Evolutionary conservation across 192 early-diverging fungal species (phyloP), one percentile per base, ranked within the genome.

Genomic region (Gryganskiella cystojenkinii): DNA sequence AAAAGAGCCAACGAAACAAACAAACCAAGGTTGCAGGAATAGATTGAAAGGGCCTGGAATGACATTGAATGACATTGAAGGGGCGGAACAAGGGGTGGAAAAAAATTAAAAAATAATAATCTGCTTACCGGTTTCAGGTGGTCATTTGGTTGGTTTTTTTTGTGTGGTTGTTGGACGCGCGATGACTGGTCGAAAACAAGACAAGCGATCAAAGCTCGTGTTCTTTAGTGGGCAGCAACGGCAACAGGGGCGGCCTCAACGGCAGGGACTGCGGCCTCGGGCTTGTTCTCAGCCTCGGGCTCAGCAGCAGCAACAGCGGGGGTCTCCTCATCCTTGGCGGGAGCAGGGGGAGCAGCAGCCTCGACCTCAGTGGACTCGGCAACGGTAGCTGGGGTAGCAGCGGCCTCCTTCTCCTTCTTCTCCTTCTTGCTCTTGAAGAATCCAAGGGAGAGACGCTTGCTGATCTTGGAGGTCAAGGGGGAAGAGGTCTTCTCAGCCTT

Each of bases 371-470:
- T 19, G 31, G 45, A 37, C 30, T 52, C 54, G 11, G 57, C 67
- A 30, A 37, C 24, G 30, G 59, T 22, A 14, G 22, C 24, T 19
- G 59, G 22, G 24, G 22, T 35, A 47, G 27, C 53, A 24, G 20
- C 43, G n/a, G 37, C 51, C 4, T 25, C 31, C 53, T 30, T 33
- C 19, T 56, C 54, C 69, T 71, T 71, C 60, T 71, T 71, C 61
- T 71, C 69, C 69, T 71, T 71, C 61, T 57, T 71, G 53, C 27
- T 71, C 60, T 63, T 63, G 54, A 71, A 71, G 69, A 71, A 71
- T 56, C 69, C 69, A 42, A 71, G 61, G 8, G 69, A 71, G 24
- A 71, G 42, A 52, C 69, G 69, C 69, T 71, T 71, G 69, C 69
- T 71, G 28, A 71, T 17, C 60, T 71, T 71, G 24, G 69, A 22